Percentiles rank a stretch among this genome's conserved stretches.
These are phyloP conservation scores for Mycena polygramma DNA, from an alignment of 768 basidiomycete species.

Conservation along the genomic window DNA sequence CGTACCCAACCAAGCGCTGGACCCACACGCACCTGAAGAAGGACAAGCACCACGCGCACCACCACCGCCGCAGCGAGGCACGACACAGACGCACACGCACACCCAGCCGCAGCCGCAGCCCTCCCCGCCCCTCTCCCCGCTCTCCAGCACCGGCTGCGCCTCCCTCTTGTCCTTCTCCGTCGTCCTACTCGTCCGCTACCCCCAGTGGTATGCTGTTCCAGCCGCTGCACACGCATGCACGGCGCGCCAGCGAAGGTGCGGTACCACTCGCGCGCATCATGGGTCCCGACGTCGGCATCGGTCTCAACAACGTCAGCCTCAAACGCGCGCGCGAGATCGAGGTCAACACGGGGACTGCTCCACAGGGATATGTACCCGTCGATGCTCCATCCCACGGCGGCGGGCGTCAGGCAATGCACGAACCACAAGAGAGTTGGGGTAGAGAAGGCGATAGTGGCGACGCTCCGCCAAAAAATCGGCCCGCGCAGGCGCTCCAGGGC, in stretches of 20 bases:
- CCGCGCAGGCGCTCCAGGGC: conserved; percentile 88
- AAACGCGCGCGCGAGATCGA: background rate
- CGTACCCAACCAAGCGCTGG: background rate
- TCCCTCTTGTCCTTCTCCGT: conserved; percentile 1
- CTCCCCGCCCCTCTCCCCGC: background rate
- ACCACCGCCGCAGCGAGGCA: background rate
- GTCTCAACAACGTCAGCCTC: background rate
- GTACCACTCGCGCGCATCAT: background rate
- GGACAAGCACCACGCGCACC: background rate
- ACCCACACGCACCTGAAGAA: background rate
- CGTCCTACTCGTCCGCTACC: conserved; percentile 1
- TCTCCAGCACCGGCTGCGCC: background rate
- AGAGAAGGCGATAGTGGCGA: no score
- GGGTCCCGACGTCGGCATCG: background rate
- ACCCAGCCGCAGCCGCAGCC: background rate
- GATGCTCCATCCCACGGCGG: no score
- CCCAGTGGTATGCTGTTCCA: conserved; percentile 4
- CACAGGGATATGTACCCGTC: no score
- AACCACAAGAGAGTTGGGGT: no score
- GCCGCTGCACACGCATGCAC: background rate
- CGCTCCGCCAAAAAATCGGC: conserved; percentile 74
- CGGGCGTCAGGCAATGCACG: background rate
- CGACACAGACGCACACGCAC: background rate
- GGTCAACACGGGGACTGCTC: no score
- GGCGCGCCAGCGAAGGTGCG: no score